phyloP scores from a whole-genome alignment of 805 yeast species.

The Yarrowia hollandica region DNA sequence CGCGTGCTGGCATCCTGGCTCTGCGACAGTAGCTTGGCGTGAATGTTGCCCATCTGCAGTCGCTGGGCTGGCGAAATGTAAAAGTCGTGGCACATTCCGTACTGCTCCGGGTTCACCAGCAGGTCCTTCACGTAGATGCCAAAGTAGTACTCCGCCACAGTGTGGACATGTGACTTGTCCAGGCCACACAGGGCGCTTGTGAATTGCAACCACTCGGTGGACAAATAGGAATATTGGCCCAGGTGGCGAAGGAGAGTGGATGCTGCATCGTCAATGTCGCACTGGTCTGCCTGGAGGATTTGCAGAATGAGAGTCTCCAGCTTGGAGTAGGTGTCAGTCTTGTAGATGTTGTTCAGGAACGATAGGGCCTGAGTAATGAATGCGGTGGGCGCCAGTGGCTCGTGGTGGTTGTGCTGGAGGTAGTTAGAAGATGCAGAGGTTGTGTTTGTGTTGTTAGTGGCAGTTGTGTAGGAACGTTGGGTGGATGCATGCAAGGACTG shows the following conservation, averaged over 20 bases:
- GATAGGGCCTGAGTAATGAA: constrained; percentile 12
- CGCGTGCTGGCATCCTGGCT: not conserved
- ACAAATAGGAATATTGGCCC: constrained; percentile 6
- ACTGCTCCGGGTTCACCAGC: constrained; percentile 27
- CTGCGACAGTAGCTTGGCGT: not conserved
- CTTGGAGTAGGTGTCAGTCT: constrained; percentile 3
- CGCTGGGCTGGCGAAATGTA: constrained; percentile 20
- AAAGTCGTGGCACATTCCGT: constrained; percentile 20
- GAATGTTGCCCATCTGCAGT: constrained; percentile 6
- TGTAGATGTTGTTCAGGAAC: constrained; percentile 14
- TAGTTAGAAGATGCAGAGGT: not conserved
- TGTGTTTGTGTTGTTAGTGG: constrained; percentile 11
- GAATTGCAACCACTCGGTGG: constrained; percentile 4
- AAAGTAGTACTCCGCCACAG: constrained; percentile 9
- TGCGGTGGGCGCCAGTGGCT: not conserved
- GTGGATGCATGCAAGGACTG: constrained; percentile 9
- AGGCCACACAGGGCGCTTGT: not conserved
- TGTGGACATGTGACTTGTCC: not conserved
- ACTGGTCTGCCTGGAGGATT: constrained; percentile 4
- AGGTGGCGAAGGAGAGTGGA: constrained; percentile 1
- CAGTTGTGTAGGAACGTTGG: not conserved
- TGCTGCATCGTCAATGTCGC: not conserved
- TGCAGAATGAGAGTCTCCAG: constrained; percentile 26
- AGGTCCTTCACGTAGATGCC: constrained; percentile 1
- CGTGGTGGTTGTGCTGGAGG: no score